Evolutionary conservation across 305 asterid genomes (phyloP), one percentile per base, ranked within the genome.

Genomic region (Petunia hybrid): DNA sequence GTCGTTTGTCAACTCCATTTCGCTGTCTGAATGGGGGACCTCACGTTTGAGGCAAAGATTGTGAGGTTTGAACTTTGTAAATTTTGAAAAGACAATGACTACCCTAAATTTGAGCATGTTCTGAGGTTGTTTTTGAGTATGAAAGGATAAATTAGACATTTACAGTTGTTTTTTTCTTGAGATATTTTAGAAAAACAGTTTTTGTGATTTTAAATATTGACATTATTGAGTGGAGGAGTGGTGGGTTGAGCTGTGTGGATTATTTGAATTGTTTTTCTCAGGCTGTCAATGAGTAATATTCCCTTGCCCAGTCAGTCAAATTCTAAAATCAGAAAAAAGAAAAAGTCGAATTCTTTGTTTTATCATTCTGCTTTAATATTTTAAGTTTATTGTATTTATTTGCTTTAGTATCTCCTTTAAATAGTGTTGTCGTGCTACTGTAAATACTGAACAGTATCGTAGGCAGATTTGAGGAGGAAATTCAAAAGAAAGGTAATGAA

Each of bases 101-200:
- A 10, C 9, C 81, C 63, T 41, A 16, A 16, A 13, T 82, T 76
- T 7, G 9, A 2, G 14, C 71, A 42, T 66, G 81, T 77, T 67
- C 81, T 46, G 43, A 36, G 79, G 73, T 13, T 43, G 1, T 56
- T 41, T 36, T 40, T 13, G 3, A 41, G 6, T 14, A 2, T 1
- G 70, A 1, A 68, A 80, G 22, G 78, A 69, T 16, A 41, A 55
- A 55, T 8, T 80, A 1, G 78, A 8, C 14, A 48, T 48, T 48
- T 48, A 4, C 56, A 10, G 2, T 48, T 48, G 13, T 48, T 6
- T 80, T 41, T 22, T 5, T 4, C 13, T 56, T 2, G 0, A 80
- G 78, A 67, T 80, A 40, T 80, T 80, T 67, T 70, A 16, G 4
- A 2, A 9, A 71, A 43, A 36, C 38, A 48, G 5, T 43, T 16